Conservation (phyloP, 1,284 basidiomycete species). For the Moesziomyces sp. region DNA sequence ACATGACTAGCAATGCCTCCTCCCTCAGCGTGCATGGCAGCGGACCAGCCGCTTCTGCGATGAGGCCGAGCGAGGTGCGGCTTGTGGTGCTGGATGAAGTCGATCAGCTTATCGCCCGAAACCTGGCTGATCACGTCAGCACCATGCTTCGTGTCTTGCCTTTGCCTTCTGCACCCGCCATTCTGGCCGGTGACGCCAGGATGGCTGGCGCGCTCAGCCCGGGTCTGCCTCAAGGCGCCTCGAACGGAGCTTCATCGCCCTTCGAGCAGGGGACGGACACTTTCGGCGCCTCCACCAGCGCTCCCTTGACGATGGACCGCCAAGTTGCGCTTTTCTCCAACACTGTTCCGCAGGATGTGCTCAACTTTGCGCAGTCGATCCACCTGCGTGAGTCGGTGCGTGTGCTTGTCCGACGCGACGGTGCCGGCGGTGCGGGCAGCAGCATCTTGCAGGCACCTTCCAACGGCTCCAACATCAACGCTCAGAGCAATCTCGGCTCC, state of each 20-base stretch:
- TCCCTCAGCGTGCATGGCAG: constrained; percentile 18
- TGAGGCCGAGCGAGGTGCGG: constrained; percentile 79
- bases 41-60: constrained; percentile 13
- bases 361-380: constrained; percentile 85
- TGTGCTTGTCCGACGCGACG: constrained; percentile 94
- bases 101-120: constrained; percentile 95
- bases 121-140: constrained; percentile 92
- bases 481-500: constrained; percentile 9
- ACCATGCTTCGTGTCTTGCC: constrained; percentile 90
- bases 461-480: constrained; percentile 7
- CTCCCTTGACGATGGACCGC: constrained; percentile 74
- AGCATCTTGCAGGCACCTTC: constrained; percentile 12
- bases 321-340: constrained; percentile 97
- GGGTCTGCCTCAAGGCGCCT: constrained; percentile 23
- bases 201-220: constrained; percentile 24
- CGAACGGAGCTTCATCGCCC: constrained; percentile 24
- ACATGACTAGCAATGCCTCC: constrained; percentile 73
- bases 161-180: constrained; percentile 70
- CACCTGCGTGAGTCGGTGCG: constrained; percentile 93
- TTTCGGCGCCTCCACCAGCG: constrained; percentile 48
- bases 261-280: constrained; percentile 71
- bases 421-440: constrained; percentile 22
- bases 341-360: constrained; percentile 90
- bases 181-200: constrained; percentile 1
- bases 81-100: constrained; percentile 96